phyloP scores from a whole-genome alignment of 441 rosid species.

The Adansonia rubrostipa region DNA sequence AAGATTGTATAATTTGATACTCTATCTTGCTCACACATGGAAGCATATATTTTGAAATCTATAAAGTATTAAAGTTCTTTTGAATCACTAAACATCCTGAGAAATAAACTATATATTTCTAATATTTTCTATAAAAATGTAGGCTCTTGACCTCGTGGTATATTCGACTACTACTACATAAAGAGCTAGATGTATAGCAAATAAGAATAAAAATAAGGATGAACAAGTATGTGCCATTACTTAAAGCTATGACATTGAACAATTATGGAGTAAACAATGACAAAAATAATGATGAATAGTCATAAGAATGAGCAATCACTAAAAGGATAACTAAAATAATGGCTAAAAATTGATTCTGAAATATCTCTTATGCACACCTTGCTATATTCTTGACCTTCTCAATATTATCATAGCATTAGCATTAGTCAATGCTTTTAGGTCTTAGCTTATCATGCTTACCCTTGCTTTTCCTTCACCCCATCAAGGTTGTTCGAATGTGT shows the following conservation, averaged over 20 bases:
- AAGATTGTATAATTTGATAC: background rate
- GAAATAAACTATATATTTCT: constrained; percentile 1
- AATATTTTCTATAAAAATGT: constrained; percentile 33
- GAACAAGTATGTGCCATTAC: constrained; percentile 66
- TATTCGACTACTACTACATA: constrained; percentile 60
- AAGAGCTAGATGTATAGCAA: constrained; percentile 40
- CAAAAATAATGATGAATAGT: no score
- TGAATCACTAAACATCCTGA: background rate
- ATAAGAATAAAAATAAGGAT: constrained; percentile 38
- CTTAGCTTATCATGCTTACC: no score
- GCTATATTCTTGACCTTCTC: no score
- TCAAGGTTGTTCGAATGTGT: no score
- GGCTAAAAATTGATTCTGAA: no score
- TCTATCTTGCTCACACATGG: background rate
- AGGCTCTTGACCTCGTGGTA: constrained; percentile 96
- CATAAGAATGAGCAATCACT: background rate
- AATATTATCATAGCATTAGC: no score
- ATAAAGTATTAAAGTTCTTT: background rate
- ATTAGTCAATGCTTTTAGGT: no score
- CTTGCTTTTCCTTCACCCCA: no score
- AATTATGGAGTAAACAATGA: constrained; percentile 18
- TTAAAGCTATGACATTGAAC: constrained; percentile 67
- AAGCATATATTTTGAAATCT: background rate
- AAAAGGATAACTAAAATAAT: background rate
- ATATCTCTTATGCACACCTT: no score